phyloP scores from a whole-genome alignment of 208 protist genomes.

The Acanthamoeba healyi region DNA sequence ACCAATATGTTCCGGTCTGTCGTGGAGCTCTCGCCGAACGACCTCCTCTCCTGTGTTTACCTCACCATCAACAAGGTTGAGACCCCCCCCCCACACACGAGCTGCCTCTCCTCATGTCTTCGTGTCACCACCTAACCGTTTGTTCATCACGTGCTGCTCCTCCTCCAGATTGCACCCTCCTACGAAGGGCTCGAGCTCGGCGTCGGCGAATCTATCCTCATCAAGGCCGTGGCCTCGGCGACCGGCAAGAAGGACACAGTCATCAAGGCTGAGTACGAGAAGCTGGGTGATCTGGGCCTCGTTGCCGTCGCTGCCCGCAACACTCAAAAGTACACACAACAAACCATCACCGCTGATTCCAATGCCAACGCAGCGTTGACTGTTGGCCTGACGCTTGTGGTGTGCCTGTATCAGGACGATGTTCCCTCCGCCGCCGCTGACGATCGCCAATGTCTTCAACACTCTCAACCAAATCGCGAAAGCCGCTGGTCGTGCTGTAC shows the following conservation, averaged over 20 bases:
- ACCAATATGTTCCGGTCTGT: constrained; percentile 66
- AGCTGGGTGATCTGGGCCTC: constrained; percentile 96
- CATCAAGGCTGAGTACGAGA: constrained; percentile 90
- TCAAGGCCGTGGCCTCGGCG: constrained; percentile 96
- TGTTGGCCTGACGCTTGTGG: background rate
- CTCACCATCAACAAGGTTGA: constrained; percentile 69
- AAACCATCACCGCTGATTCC: too few species aligned
- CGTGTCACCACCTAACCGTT: background rate
- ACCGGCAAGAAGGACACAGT: constrained; percentile 92
- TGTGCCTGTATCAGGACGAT: constrained; percentile 87
- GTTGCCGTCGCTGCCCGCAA: constrained; percentile 91
- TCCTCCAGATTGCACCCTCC: constrained; percentile 93
- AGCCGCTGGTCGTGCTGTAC: constrained; percentile 93
- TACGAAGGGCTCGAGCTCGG: constrained; percentile 98
- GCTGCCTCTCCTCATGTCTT: background rate
- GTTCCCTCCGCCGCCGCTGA: constrained; percentile 94
- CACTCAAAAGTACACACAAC: background rate
- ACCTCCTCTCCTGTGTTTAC: constrained; percentile 4
- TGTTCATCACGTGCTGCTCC: background rate
- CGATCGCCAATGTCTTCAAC: constrained; percentile 93
- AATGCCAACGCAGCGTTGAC: too few species aligned
- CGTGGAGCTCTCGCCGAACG: background rate
- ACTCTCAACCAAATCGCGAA: constrained; percentile 94
- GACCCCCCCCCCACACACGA: too few species aligned
- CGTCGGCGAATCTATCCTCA: constrained; percentile 96